These are phyloP conservation scores for Cucumis sativus DNA, from an alignment of 306 rosid genomes.

Conservation along the genomic window DNA sequence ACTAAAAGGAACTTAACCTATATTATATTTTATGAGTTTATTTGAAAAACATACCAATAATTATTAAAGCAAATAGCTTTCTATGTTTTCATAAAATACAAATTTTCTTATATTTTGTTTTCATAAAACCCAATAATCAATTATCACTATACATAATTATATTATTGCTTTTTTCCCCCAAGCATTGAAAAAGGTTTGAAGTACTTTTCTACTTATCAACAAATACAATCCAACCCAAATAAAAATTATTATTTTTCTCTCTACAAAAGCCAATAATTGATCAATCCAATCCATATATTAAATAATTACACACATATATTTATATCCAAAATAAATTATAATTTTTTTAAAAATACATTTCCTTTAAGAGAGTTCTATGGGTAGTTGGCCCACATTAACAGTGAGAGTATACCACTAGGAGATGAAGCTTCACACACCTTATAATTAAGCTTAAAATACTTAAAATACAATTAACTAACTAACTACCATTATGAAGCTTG, in stretches of 20 bases:
- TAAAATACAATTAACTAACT: slow-evolving; percentile 1
- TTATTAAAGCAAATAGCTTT: neutral
- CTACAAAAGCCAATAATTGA: neutral
- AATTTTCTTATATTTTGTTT: neutral
- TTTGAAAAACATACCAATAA: neutral
- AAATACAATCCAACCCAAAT: neutral
- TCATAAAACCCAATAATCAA: neutral
- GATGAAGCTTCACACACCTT: neutral
- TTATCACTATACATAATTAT: neutral
- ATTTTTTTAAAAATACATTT: neutral
- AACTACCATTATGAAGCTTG: neutral
- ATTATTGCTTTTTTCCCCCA: neutral
- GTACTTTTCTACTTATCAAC: neutral
- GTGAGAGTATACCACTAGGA: neutral
- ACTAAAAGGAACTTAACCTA: neutral
- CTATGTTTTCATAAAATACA: neutral
- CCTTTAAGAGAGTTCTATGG: neutral
- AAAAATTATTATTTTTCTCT: neutral
- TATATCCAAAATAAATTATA: neutral
- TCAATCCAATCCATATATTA: no score
- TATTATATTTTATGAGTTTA: neutral
- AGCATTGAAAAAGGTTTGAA: neutral
- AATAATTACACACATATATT: neutral
- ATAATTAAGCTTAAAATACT: neutral
- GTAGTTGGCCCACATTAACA: neutral